Evolutionary conservation across 257 asterid species (phyloP).

Genomic region (Solanum commersonii): DNA sequence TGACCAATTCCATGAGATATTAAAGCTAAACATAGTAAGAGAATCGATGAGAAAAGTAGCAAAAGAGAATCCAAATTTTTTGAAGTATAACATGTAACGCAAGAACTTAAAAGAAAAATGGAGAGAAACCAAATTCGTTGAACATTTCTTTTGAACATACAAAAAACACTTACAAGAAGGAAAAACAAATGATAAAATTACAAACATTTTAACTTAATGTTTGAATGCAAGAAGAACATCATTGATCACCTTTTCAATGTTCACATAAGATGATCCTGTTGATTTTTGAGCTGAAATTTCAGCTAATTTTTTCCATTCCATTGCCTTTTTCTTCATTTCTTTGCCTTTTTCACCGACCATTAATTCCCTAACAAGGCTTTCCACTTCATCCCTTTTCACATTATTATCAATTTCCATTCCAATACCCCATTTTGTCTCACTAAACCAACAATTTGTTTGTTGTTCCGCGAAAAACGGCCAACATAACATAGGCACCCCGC

Average conservation of each 20-base stretch:
- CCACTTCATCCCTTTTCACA: background rate
- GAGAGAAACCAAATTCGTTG: too few relatives aligned
- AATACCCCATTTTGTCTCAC: background rate
- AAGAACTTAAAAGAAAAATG: too few relatives aligned
- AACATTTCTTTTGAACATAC: accelerated
- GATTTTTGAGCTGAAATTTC: background rate
- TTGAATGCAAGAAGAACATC: background rate
- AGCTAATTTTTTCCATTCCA: background rate
- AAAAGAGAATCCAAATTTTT: too few relatives aligned
- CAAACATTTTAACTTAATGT: background rate
- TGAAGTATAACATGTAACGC: too few relatives aligned
- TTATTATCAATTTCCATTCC: background rate
- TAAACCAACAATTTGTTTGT: background rate
- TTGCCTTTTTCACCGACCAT: background rate
- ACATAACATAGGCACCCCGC: background rate
- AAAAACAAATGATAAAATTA: too few relatives aligned
- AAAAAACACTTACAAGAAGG: background rate
- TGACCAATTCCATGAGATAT: too few relatives aligned
- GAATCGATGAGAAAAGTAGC: too few relatives aligned
- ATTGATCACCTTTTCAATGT: background rate
- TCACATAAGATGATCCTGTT: background rate
- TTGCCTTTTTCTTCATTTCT: background rate
- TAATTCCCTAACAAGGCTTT: background rate
- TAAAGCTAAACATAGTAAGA: too few relatives aligned
- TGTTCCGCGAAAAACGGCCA: background rate